These are phyloP conservation scores for Claviceps humidiphila DNA, from an alignment of 2,329 filamentous ascomycete genomes.

Conservation along the genomic window DNA sequence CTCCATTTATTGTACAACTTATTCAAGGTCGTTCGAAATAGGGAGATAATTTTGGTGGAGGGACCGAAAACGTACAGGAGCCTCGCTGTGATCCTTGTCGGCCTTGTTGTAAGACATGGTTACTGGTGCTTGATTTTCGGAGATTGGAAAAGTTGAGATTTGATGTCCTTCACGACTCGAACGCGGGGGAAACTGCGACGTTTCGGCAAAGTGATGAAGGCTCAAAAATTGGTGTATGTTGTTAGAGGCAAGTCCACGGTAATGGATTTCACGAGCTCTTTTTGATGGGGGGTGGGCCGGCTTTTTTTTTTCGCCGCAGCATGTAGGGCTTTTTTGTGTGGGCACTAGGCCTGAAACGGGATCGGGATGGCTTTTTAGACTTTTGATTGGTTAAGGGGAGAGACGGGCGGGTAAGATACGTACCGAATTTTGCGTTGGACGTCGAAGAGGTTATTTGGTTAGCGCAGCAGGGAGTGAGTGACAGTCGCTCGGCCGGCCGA, in stretches of 20 bases:
- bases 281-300: slow-evolving; percentile 9
- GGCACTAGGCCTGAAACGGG: slow-evolving; percentile 9
- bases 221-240: not conserved
- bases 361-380: no score
- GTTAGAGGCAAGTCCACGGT: not conserved
- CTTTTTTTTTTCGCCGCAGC: not conserved
- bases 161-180: slow-evolving; percentile 69
- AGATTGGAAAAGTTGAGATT: slow-evolving; percentile 2
- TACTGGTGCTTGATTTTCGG: slow-evolving; percentile 15
- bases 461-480: not conserved
- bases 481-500: not conserved
- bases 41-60: not conserved
- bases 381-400: slow-evolving; percentile 7
- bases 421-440: not conserved
- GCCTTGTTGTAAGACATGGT: slow-evolving; percentile 91
- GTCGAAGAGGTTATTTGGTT: not conserved
- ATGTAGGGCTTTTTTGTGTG: slow-evolving; percentile 11
- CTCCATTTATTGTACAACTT: not conserved
- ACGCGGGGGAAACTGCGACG: slow-evolving; percentile 34
- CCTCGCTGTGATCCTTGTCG: slow-evolving; percentile 88
- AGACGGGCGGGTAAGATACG: slow-evolving; percentile 3
- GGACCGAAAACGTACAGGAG: slow-evolving; percentile 47
- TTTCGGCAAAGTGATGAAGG: slow-evolving; percentile 76
- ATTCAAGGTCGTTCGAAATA: not conserved
- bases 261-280: not conserved